Conservation (phyloP, 257 asterid species). For the Solanum corneliomulleri region DNA sequence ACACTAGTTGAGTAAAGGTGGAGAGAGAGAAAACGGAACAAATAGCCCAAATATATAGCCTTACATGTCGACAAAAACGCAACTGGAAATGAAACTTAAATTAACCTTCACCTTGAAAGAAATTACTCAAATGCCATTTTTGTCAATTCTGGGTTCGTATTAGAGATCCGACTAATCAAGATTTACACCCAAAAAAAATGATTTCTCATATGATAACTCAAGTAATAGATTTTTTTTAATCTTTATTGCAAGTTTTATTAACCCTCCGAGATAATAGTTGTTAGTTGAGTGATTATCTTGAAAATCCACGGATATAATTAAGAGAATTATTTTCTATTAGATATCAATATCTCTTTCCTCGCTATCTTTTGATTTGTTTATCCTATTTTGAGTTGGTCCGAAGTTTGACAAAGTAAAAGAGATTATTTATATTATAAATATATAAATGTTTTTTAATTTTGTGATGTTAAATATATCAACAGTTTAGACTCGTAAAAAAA, state of each 20-base stretch:
- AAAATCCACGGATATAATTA: background rate
- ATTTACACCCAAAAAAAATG: background rate
- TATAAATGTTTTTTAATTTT: no score
- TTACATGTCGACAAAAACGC: background rate
- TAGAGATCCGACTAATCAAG: background rate
- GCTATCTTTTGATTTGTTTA: background rate
- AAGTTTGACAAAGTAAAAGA: background rate
- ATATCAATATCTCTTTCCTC: background rate
- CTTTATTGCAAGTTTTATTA: no score
- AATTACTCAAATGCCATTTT: background rate
- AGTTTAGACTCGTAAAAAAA: no score
- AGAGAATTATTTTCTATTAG: background rate
- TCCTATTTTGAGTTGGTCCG: background rate
- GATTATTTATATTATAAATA: no score
- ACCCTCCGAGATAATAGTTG: background rate
- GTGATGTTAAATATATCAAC: background rate
- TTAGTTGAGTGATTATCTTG: background rate
- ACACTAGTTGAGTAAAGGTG: no score
- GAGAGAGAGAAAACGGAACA: no score
- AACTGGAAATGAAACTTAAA: background rate
- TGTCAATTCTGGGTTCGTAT: background rate
- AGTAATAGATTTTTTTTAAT: no score
- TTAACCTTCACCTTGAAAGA: background rate
- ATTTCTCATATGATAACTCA: background rate
- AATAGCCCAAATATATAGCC: background rate